Percentiles rank a stretch among this genome's conserved stretches.
Evolutionary conservation across 1,284 basidiomycete species (phyloP).

Genomic region (Austropuccinia psidii): DNA sequence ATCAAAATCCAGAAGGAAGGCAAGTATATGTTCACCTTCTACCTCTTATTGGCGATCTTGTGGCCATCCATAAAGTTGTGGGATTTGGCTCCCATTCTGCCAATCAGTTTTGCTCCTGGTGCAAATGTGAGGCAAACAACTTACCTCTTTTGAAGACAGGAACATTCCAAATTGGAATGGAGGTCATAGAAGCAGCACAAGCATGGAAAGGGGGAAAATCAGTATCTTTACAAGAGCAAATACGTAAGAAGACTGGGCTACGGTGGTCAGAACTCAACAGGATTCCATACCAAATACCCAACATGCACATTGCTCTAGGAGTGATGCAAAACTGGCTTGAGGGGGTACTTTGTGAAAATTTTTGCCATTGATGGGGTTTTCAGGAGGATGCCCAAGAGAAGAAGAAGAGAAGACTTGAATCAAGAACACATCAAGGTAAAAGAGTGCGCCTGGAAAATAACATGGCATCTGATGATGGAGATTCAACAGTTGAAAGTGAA

Average conservation of each 20-base stretch:
- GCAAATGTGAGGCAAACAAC: neutral
- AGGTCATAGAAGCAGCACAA: neutral
- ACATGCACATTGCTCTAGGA: neutral
- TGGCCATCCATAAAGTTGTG: slow-evolving; percentile 3
- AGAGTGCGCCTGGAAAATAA: neutral
- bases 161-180: neutral
- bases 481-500: too few relatives aligned
- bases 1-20: neutral
- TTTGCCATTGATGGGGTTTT: neutral
- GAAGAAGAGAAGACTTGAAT: too few relatives aligned
- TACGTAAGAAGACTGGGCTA: neutral
- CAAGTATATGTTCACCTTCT: neutral
- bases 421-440: neutral
- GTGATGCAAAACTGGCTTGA: slow-evolving; percentile 25
- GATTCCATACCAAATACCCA: slow-evolving; percentile 18
- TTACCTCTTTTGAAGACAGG: neutral
- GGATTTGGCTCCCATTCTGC: slow-evolving; percentile 3
- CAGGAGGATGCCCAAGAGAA: too few relatives aligned
- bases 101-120: neutral
- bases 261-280: slow-evolving; percentile 13
- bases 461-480: neutral
- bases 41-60: neutral
- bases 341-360: slow-evolving; percentile 7
- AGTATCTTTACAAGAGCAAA: neutral
- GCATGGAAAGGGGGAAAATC: neutral